Evolutionary conservation across 352 stramenopile species (phyloP).

Genomic region (Phytopythium helicoides): DNA sequence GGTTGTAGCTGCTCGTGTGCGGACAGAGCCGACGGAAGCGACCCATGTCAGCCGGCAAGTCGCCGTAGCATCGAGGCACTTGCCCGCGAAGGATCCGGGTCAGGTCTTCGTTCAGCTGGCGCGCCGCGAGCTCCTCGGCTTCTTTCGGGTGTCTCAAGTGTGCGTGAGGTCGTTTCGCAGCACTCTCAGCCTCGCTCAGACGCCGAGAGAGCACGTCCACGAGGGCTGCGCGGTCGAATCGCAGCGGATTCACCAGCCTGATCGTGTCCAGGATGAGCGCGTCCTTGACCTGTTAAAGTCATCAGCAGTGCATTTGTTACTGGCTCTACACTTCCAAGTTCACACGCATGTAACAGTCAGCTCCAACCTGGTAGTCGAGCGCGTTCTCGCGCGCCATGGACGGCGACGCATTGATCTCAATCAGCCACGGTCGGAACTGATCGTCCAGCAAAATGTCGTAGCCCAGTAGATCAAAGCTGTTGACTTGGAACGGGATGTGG

Average conservation of each 20-base stretch:
- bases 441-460: constrained; percentile 95
- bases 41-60: constrained; percentile 58
- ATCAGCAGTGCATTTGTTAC: too few relatives aligned
- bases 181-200: constrained; percentile 50
- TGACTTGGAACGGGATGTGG: constrained; percentile 88
- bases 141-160: constrained; percentile 55
- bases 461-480: constrained; percentile 94
- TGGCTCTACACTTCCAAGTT: too few relatives aligned
- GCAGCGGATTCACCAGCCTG: constrained; percentile 75
- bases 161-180: constrained; percentile 53
- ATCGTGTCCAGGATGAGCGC: constrained; percentile 88
- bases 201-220: constrained; percentile 62
- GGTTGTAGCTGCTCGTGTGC: constrained; percentile 68
- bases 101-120: constrained; percentile 70
- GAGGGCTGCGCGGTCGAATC: constrained; percentile 76
- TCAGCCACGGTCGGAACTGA: constrained; percentile 89
- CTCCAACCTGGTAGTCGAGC: constrained; percentile 72
- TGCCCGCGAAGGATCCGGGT: constrained; percentile 55
- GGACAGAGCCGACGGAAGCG: constrained; percentile 61
- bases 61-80: constrained; percentile 56
- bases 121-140: constrained; percentile 37
- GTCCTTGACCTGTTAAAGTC: constrained; percentile 72
- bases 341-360: too few relatives aligned
- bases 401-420: constrained; percentile 96
- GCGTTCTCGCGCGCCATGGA: constrained; percentile 87